Conservation (phyloP, 73 alveolate genomes). For the Paramecium sexaurelia region DNA sequence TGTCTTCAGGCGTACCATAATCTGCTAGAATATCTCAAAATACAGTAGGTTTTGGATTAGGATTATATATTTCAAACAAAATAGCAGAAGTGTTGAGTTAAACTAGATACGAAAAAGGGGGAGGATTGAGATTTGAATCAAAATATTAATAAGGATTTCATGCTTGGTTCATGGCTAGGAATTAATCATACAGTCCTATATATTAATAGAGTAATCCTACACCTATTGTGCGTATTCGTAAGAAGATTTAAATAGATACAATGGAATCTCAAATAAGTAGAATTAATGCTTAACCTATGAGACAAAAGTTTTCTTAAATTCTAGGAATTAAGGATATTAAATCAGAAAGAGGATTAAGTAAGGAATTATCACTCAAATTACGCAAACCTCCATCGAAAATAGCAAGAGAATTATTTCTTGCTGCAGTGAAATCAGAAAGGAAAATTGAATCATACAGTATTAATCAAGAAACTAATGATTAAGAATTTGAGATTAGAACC, state of each 20-base stretch:
- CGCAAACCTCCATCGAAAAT: neutral
- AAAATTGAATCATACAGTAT: neutral
- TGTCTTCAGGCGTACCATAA: neutral
- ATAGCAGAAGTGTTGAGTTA: conserved; percentile 6
- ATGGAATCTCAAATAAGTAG: neutral
- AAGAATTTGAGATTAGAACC: neutral
- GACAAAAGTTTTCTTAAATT: conserved; percentile 2
- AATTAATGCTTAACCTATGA: conserved; percentile 35
- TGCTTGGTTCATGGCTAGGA: conserved; percentile 17
- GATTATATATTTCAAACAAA: conserved; percentile 1
- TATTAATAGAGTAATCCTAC: neutral
- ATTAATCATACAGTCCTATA: neutral
- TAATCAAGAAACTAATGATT: neutral
- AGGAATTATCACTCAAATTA: neutral
- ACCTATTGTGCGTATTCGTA: neutral
- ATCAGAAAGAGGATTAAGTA: conserved; percentile 8
- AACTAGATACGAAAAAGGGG: conserved; percentile 8
- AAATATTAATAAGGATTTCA: neutral
- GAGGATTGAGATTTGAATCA: conserved; percentile 23
- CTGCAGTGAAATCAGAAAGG: neutral
- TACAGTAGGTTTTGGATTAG: conserved; percentile 51
- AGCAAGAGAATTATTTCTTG: neutral
- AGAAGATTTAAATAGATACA: neutral
- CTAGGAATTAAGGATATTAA: neutral
- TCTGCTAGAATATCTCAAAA: neutral